Evolutionary conservation across 306 rosid species (phyloP).

Genomic region (Sechiopsis laciniata): DNA sequence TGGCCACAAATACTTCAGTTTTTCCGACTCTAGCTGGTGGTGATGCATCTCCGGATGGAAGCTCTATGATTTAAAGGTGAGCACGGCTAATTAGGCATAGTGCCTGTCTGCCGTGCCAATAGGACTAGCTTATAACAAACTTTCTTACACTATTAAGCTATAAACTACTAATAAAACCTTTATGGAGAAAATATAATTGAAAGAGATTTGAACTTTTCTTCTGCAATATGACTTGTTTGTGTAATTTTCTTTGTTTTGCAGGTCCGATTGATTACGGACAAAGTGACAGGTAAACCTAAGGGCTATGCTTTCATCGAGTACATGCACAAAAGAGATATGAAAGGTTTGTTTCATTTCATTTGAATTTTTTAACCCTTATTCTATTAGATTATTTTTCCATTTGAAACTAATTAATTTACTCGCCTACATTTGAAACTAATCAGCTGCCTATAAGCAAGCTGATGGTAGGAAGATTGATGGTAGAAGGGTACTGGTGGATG

Average conservation of each 20-base stretch:
- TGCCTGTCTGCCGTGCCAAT: conserved; percentile 99
- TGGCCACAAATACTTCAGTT: conserved; percentile 80
- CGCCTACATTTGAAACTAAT: conserved; percentile 16
- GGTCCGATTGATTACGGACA: conserved; percentile 80
- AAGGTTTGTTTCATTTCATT: conserved; percentile 47
- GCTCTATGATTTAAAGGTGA: conserved; percentile 96
- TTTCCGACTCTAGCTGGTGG: conserved; percentile 97
- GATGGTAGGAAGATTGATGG: conserved; percentile 97
- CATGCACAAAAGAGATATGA: conserved; percentile 96
- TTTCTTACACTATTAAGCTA: conserved; percentile 2
- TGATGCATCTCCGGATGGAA: conserved; percentile 87
- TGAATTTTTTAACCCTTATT: background rate
- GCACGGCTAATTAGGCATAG: conserved; percentile 99
- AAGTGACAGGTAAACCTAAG: conserved; percentile 66
- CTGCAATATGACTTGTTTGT: conserved; percentile 28
- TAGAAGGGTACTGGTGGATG: conserved; percentile 95
- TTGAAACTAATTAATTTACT: background rate
- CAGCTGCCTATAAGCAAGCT: conserved; percentile 99
- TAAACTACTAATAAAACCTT: too few relatives aligned
- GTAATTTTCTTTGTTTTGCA: conserved; percentile 31
- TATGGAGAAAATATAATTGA: too few relatives aligned
- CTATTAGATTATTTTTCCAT: background rate
- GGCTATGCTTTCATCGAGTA: conserved; percentile 95
- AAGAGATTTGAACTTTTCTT: too few relatives aligned
- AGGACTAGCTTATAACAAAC: conserved; percentile 46